Percentiles rank a stretch among this genome's conserved stretches.
phyloP scores from a whole-genome alignment of 768 basidiomycete genomes.

The Royoungia palumana region DNA sequence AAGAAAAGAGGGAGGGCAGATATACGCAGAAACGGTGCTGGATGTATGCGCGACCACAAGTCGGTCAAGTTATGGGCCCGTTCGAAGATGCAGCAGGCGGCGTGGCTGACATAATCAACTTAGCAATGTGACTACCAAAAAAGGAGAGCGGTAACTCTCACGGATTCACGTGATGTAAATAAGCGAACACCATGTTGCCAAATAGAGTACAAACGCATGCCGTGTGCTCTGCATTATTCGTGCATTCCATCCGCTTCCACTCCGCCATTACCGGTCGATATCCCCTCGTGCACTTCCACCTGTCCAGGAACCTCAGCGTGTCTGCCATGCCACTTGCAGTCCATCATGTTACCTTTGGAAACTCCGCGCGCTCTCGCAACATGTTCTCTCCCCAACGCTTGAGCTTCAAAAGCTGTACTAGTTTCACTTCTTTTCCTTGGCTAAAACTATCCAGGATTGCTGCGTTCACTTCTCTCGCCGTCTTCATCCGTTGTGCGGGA shows the following conservation, averaged over 20 bases:
- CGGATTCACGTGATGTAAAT: slow-evolving; percentile 9
- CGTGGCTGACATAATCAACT: slow-evolving; percentile 31
- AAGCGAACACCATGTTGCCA: not conserved
- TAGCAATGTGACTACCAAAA: slow-evolving; percentile 19
- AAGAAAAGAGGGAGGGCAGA: not conserved
- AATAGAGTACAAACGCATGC: not conserved
- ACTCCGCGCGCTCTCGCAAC: slow-evolving; percentile 74
- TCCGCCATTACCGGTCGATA: slow-evolving; percentile 10
- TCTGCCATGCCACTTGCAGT: slow-evolving; percentile 20
- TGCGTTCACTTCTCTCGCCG: slow-evolving; percentile 94
- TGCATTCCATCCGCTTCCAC: slow-evolving; percentile 22
- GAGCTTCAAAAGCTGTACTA: slow-evolving; percentile 77
- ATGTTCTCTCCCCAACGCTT: slow-evolving; percentile 85
- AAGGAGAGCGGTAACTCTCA: not conserved
- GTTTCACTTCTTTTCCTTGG: slow-evolving; percentile 90
- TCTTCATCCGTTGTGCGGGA: slow-evolving; percentile 85
- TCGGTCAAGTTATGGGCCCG: slow-evolving; percentile 27
- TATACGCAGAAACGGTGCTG: slow-evolving; percentile 21
- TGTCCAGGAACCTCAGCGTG: slow-evolving; percentile 23
- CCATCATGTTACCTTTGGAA: slow-evolving; percentile 60
- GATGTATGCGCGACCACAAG: slow-evolving; percentile 28
- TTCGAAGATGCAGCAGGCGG: slow-evolving; percentile 23
- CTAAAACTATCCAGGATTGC: slow-evolving; percentile 91
- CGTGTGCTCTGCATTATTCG: slow-evolving; percentile 16
- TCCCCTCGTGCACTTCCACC: slow-evolving; percentile 31